Evolutionary conservation across 2,329 filamentous ascomycete genomes (phyloP).

Genomic region (Ceratocystis diversiconidia): DNA sequence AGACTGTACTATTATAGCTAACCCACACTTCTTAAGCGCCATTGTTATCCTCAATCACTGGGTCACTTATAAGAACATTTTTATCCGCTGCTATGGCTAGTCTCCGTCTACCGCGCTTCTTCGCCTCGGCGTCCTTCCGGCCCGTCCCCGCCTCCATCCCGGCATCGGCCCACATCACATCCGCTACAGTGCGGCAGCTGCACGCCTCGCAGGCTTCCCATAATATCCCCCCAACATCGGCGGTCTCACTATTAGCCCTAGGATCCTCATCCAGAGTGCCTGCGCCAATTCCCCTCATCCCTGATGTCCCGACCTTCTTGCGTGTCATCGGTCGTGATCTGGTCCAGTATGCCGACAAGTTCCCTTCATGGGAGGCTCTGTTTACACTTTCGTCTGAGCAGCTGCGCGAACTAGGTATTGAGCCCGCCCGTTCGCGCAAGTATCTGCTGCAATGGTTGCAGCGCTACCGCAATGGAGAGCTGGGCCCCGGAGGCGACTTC

Average conservation of each 20-base stretch:
- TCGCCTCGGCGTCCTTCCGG: constrained; percentile 6
- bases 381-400: constrained; percentile 69
- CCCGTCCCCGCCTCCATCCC: background rate
- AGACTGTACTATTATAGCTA: background rate
- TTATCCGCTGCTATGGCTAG: constrained; percentile 1
- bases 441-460: constrained; percentile 85
- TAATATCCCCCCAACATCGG: background rate
- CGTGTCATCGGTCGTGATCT: constrained; percentile 81
- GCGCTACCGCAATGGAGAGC: constrained; percentile 62
- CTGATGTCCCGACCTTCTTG: constrained; percentile 73
- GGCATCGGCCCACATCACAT: background rate
- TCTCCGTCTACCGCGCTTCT: constrained; percentile 9
- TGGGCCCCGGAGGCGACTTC: constrained; percentile 73
- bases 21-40: background rate
- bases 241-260: background rate
- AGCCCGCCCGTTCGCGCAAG: constrained; percentile 65
- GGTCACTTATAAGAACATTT: background rate
- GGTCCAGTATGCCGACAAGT: constrained; percentile 68
- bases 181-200: background rate
- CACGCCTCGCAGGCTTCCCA: background rate
- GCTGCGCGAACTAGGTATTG: constrained; percentile 70
- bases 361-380: constrained; percentile 78
- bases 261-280: constrained; percentile 16
- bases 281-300: constrained; percentile 67
- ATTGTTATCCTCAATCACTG: background rate